These are phyloP conservation scores for Raffaelea albimanens DNA, from an alignment of 2,329 filamentous ascomycete genomes.

Conservation along the genomic window DNA sequence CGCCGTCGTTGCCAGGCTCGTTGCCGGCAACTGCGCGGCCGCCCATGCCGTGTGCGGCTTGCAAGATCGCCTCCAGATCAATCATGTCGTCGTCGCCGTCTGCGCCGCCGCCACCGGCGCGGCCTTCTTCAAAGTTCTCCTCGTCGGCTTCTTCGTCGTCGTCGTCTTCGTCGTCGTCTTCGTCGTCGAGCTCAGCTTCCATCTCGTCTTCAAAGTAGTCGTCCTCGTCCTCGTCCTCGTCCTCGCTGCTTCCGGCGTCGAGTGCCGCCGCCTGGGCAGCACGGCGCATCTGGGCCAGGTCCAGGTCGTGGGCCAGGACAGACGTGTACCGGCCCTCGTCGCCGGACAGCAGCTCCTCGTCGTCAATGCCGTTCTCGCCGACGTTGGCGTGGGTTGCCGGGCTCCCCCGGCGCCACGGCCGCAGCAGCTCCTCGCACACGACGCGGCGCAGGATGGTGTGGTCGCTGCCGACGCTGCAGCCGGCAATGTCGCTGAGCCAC, in stretches of 20 bases:
- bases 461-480: slow-evolving; percentile 76
- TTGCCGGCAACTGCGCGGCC: too few relatives aligned
- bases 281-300: slow-evolving; percentile 21
- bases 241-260: slow-evolving; percentile 28
- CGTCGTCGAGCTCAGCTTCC: slow-evolving; percentile 14
- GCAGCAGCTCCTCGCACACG: slow-evolving; percentile 86
- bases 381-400: slow-evolving; percentile 69
- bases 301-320: slow-evolving; percentile 26
- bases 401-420: slow-evolving; percentile 80
- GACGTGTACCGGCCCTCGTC: slow-evolving; percentile 17
- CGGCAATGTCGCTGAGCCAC: slow-evolving; percentile 88
- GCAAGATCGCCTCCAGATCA: not conserved
- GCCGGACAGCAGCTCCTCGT: slow-evolving; percentile 57
- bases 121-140: slow-evolving; percentile 16
- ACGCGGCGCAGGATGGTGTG: slow-evolving; percentile 67
- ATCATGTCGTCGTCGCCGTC: not conserved
- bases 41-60: too few relatives aligned
- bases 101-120: not conserved
- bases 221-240: slow-evolving; percentile 15
- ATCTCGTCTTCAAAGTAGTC: slow-evolving; percentile 19
- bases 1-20: slow-evolving; percentile 22
- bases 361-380: slow-evolving; percentile 70
- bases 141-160: slow-evolving; percentile 25
- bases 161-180: slow-evolving; percentile 32
- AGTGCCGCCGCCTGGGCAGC: slow-evolving; percentile 18